Base-by-base conservation (phyloP, 169 alveolate genomes). In the Cryptosporidium sp. region DNA sequence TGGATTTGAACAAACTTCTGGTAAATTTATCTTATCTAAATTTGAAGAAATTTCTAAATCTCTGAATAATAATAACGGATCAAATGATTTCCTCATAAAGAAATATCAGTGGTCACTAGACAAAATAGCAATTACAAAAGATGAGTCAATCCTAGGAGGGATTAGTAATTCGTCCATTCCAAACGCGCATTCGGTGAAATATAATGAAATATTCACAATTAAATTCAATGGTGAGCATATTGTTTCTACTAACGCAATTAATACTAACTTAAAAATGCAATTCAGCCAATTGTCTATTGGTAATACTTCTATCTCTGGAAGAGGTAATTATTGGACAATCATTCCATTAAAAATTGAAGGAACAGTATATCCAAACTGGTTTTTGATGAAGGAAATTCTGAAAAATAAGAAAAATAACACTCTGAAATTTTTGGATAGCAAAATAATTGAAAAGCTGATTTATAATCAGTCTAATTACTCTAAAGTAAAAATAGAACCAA, bases 351-450 rank as follows among this genome's bases (percentile, higher is more conserved):
- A 23, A 42, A 9, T n/a, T 8, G 21, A 21, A 37, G 52, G 75
- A 12, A 35, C 73, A 4, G 37, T 70, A 44, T 44, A 60, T 65
- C 89, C 89, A 31, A 51, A 60, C 26, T 80, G 89, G 89, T 80
- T 60, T 21, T 44, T 44, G 42, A 12, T 62, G 37, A 61, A 67
- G 23, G n/a, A 62, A n/a, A 61, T 44, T 9, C 18, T 80, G 16
- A 62, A 29, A 48, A 42, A 26, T 61, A 80, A 80, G 65, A 9
- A 48, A n/a, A 56, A 26, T 26, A 21, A 26, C 21, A 9, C 67
- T n/a, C 29, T 56, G 37, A 56, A 21, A 26, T 56, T 56, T 56
- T 56, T 56, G 67, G 67, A 56, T 56, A 56, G 5, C 18, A 56
- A 37, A 4, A 56, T 56, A 56, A 26, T 56, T 26, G 67, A 56